Evolutionary conservation across 1,284 basidiomycete species (phyloP), one percentile per base, ranked within the genome.

Genomic region (Ustilago lituana): DNA sequence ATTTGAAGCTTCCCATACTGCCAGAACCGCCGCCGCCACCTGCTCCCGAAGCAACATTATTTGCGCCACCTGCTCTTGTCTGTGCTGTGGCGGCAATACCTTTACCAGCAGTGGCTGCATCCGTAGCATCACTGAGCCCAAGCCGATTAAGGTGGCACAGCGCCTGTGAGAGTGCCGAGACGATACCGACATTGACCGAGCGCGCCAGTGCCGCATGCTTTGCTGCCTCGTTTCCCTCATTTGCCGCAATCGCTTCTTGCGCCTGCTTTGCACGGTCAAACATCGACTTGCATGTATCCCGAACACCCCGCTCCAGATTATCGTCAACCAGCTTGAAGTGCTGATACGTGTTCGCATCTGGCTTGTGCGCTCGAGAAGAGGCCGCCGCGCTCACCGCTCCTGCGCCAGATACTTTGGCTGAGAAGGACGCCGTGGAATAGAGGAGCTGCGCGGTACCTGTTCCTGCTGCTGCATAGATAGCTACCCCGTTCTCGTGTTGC

Each of bases 401-500:
- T 11, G 53, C 31, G 3, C 17, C 37, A 12, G 55, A 5, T n/a
- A 46, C 44, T 52, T 56, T 57, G 10, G 26, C 45, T 11, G 67
- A 64, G 20, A 72, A 72, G 6, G 67, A 49, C 8, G 75, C 73
- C 1, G 67, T 77, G 15, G 74, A 71, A 43, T 62, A 74, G 33
- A 76, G 56, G 11, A 76, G 70, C 26, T 57, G 51, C 11, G 67
- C 67, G 2, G 41, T 61, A 5, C 67, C 67, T 10, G 57, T 63
- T 29, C 71, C 74, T 0, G 92, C 86, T 6, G 93, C 93, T 7
- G 89, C 94, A 80, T 94, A 96, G 39, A 98, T 90, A 4, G 93
- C 91, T 15, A 98, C 85, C 6, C 91, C 89, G 81, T 98, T 99
- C 76, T 94, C 93, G 84, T 94, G 91, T 67, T 90, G 88, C 73